Evolutionary conservation across 805 yeast genomes (phyloP).

Genomic region (Blastobotrys robertii): DNA sequence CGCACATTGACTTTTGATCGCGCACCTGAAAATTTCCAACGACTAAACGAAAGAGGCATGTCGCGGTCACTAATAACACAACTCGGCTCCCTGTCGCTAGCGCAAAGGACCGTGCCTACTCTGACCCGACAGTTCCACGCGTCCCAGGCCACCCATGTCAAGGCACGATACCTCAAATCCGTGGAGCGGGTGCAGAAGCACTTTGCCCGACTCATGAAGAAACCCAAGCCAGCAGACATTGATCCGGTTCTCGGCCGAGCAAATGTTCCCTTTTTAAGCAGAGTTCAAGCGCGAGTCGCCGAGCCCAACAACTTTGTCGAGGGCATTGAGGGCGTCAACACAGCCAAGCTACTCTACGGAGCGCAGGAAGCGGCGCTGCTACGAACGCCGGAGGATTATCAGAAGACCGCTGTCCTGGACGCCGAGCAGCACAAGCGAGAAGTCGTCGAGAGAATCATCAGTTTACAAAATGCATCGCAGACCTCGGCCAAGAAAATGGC

Average conservation of each 20-base stretch:
- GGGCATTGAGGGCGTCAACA: slow-evolving; percentile 51
- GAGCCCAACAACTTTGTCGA: slow-evolving; percentile 58
- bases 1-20: too few species aligned
- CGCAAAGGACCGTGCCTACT: not conserved
- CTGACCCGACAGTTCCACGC: slow-evolving; percentile 3
- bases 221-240: slow-evolving; percentile 30
- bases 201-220: slow-evolving; percentile 19
- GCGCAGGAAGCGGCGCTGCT: slow-evolving; percentile 55
- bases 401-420: slow-evolving; percentile 22
- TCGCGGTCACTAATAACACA: too few species aligned
- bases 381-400: slow-evolving; percentile 21
- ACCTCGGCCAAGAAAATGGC: slow-evolving; percentile 50
- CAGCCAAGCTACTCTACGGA: slow-evolving; percentile 68
- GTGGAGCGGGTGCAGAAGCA: slow-evolving; percentile 21
- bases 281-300: slow-evolving; percentile 55
- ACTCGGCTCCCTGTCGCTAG: too few species aligned
- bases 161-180: slow-evolving; percentile 11
- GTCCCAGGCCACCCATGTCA: slow-evolving; percentile 3
- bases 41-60: too few species aligned
- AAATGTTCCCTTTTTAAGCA: slow-evolving; percentile 53
- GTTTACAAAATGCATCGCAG: slow-evolving; percentile 59
- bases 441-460: slow-evolving; percentile 60
- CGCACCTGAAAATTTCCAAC: too few species aligned
- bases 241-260: slow-evolving; percentile 82
- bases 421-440: slow-evolving; percentile 50